These are phyloP conservation scores for Hygrocybe punicea DNA, from an alignment of 768 basidiomycete species.

Conservation along the genomic window DNA sequence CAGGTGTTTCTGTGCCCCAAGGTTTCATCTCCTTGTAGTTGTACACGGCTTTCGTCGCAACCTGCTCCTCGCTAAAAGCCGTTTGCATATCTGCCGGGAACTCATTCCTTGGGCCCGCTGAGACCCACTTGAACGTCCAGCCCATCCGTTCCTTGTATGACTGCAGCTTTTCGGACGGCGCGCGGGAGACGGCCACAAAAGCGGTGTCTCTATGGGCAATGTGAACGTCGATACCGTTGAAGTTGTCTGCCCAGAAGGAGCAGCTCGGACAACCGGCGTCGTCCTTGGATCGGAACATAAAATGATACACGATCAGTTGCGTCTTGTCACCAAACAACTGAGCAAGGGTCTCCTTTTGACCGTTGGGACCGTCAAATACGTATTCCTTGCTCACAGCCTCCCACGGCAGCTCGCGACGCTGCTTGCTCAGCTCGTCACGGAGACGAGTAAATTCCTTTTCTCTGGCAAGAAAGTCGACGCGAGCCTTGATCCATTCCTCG, in stretches of 20 bases:
- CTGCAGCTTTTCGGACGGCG: background rate
- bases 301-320: constrained; percentile 7
- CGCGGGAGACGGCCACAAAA: constrained; percentile 2
- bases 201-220: constrained; percentile 4
- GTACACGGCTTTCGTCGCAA: constrained; percentile 1
- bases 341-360: background rate
- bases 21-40: constrained; percentile 5
- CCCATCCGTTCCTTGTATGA: constrained; percentile 8
- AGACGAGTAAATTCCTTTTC: constrained; percentile 6
- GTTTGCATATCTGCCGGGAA: constrained; percentile 1
- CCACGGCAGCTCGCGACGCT: constrained; percentile 8
- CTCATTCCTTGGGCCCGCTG: background rate
- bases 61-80: constrained; percentile 4
- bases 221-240: constrained; percentile 9
- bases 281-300: constrained; percentile 7
- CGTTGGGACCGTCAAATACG: constrained; percentile 8
- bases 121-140: constrained; percentile 7
- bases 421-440: constrained; percentile 7
- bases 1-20: background rate
- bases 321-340: constrained; percentile 3
- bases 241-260: constrained; percentile 10
- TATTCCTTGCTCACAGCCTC: constrained; percentile 5
- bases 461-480: constrained; percentile 1
- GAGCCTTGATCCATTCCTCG: constrained; percentile 6
- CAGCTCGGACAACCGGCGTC: constrained; percentile 1